Base-by-base conservation (phyloP, 2,329 filamentous ascomycete genomes). In the Diplocarpon mali region DNA sequence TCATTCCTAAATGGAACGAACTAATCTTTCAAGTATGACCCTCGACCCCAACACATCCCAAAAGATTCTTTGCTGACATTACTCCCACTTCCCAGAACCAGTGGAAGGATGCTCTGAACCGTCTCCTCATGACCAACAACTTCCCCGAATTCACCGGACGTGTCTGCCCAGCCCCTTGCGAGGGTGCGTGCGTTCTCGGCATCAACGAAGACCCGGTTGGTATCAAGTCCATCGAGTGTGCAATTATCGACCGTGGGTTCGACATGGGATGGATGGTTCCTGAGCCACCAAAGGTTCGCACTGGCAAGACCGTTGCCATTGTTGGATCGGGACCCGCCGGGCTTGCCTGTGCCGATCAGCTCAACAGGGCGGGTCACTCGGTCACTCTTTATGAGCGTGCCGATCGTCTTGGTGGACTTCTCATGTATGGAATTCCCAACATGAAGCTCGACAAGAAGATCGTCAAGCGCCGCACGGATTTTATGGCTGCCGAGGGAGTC, bases 401-500 rank as follows among this genome's bases (percentile, higher is more conserved):
- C 48, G 90, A 96, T 62, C 86, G 90, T 53, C 71, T 83, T 46
- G 90, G 90, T 67, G 90, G 90, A 65, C 73, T 96, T 44, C 77
- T 96, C 60, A 95, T 95, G 90, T 95, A 96, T 62, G 90, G 90
- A 56, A 96, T 96, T 56, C 90, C 90, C 55, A 96, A 96, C 73
- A 96, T 96, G 90, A 96, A 96, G 73, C 83, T 96, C 35, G 90
- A 96, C 71, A 96, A 96, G 76, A 87, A 87, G 62, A 81, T 95
- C 52, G 90, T 96, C 49, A 90, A 95, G 73, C 85, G 90, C 42
- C 85, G 90, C 64, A 88, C 92, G 39, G 86, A 95, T 66, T 88
- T 96, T 67, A 90, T 95, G 85, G 85, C 84, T 44, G 76, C 80
- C 3, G 90, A 95, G 67, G 90, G 90, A 39, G 69, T 95, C 61